These are phyloP conservation scores for Lasiodiplodia gonubiensis DNA, from an alignment of 2,329 filamentous ascomycete species.

Conservation along the genomic window DNA sequence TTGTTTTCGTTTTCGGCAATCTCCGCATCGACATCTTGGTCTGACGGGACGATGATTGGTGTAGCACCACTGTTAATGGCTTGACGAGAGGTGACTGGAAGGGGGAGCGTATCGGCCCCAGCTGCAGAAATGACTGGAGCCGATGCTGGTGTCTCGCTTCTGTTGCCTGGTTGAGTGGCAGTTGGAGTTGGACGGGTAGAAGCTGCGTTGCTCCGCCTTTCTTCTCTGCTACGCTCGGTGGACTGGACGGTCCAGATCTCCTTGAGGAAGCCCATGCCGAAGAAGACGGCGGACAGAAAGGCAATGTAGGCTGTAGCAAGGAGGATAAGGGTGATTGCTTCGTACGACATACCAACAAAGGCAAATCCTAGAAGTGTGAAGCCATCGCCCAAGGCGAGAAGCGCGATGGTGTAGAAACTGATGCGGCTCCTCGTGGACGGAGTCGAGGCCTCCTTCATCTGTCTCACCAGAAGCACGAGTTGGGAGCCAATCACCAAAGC, in stretches of 20 bases:
- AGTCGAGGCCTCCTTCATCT: slow-evolving; percentile 69
- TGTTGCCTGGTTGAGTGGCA: slow-evolving; percentile 33
- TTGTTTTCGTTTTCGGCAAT: slow-evolving; percentile 38
- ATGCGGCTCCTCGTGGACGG: slow-evolving; percentile 68
- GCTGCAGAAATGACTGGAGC: slow-evolving; percentile 37
- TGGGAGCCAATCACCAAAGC: slow-evolving; percentile 58
- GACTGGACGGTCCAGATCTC: slow-evolving; percentile 70
- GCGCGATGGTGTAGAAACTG: slow-evolving; percentile 67
- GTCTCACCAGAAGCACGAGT: slow-evolving; percentile 62
- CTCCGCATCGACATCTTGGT: slow-evolving; percentile 58
- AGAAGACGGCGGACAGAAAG: slow-evolving; percentile 65
- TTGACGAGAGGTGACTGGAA: slow-evolving; percentile 55
- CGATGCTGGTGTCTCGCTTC: slow-evolving; percentile 32
- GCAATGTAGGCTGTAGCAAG: slow-evolving; percentile 64
- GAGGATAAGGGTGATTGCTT: slow-evolving; percentile 59
- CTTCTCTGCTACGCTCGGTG: slow-evolving; percentile 52
- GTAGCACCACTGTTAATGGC: slow-evolving; percentile 49
- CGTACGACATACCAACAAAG: slow-evolving; percentile 56
- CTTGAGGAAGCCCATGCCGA: slow-evolving; percentile 69
- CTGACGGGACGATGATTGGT: slow-evolving; percentile 64
- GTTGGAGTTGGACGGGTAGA: slow-evolving; percentile 31
- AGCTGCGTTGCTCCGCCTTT: slow-evolving; percentile 47
- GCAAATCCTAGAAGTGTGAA: slow-evolving; percentile 62
- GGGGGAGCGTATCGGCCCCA: slow-evolving; percentile 51
- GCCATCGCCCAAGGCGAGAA: slow-evolving; percentile 66